Evolutionary conservation across 495 filamentous ascomycete genomes (phyloP).

Genomic region (Penicillium ucsense): DNA sequence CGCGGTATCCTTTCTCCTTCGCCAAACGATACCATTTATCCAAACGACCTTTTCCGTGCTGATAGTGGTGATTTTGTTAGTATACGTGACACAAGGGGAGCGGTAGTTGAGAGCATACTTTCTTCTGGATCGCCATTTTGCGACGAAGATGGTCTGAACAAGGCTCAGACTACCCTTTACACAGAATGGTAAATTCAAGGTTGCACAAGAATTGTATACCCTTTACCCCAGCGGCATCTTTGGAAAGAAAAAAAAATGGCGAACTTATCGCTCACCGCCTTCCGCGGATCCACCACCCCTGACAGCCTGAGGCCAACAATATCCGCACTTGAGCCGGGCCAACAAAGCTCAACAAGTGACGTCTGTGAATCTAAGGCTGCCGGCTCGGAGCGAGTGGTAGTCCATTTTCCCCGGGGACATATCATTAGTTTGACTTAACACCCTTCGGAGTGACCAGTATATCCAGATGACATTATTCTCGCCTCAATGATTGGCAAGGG

Average conservation of each 20-base stretch:
- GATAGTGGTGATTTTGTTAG: conserved; percentile 9
- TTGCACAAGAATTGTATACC: conserved; percentile 14
- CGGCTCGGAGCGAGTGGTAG: conserved; percentile 15
- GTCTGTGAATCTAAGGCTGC: conserved; percentile 28
- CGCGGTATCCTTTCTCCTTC: conserved; percentile 97
- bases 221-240: conserved; percentile 4
- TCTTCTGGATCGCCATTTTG: conserved; percentile 94
- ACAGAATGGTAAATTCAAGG: conserved; percentile 4
- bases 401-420: conserved; percentile 1
- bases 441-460: not conserved
- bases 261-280: conserved; percentile 22
- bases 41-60: conserved; percentile 96
- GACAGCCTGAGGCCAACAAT: conserved; percentile 20
- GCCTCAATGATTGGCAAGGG: conserved; percentile 40
- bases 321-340: conserved; percentile 4
- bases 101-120: conserved; percentile 35
- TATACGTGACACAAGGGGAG: conserved; percentile 1
- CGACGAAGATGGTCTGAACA: conserved; percentile 16
- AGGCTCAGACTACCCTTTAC: conserved; percentile 12
- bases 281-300: not conserved
- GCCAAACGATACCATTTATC: conserved; percentile 97
- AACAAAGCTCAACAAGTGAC: conserved; percentile 20
- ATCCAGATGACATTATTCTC: conserved; percentile 23
- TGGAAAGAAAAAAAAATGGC: conserved; percentile 19
- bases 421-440: not conserved